Percentiles rank a stretch among this genome's conserved stretches.
Evolutionary conservation across 2,329 filamentous ascomycete species (phyloP).

Genomic region (Raffaelea albimanens): DNA sequence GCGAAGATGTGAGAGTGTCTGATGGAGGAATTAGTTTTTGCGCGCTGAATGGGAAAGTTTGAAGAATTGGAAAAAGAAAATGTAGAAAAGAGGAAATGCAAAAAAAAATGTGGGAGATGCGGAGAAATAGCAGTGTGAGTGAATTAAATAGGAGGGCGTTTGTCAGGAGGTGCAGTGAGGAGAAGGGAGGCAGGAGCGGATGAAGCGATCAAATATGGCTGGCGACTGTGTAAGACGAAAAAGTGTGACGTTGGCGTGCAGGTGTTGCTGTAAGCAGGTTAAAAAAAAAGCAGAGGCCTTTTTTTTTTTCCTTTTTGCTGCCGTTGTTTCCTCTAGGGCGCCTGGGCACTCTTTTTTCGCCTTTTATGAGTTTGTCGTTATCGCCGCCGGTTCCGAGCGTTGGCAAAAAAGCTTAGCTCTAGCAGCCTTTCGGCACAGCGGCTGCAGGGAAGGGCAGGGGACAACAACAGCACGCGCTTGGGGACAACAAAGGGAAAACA

Average conservation of each 20-base stretch:
- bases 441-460: not conserved
- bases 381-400: conserved; percentile 13
- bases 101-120: no score
- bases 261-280: not conserved
- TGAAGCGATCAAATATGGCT: no score
- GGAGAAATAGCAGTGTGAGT: no score
- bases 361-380: conserved; percentile 9
- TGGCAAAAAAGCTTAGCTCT: conserved; percentile 12
- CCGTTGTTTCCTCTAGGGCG: conserved; percentile 1
- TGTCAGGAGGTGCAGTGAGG: no score
- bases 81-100: no score
- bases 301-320: conserved; percentile 6
- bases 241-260: conserved; percentile 5
- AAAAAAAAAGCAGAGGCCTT: not conserved
- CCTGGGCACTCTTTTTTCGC: conserved; percentile 6
- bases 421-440: conserved; percentile 1
- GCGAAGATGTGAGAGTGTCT: conserved; percentile 8
- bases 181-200: no score
- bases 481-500: not conserved
- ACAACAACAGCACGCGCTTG: not conserved
- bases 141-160: no score
- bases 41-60: not conserved
- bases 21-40: not conserved
- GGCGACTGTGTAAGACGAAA: no score
- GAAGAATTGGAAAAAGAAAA: no score